Percentiles rank a stretch among this genome's conserved stretches.
Conservation (phyloP, 2,329 filamentous ascomycete genomes). For the Alternaria triticina region DNA sequence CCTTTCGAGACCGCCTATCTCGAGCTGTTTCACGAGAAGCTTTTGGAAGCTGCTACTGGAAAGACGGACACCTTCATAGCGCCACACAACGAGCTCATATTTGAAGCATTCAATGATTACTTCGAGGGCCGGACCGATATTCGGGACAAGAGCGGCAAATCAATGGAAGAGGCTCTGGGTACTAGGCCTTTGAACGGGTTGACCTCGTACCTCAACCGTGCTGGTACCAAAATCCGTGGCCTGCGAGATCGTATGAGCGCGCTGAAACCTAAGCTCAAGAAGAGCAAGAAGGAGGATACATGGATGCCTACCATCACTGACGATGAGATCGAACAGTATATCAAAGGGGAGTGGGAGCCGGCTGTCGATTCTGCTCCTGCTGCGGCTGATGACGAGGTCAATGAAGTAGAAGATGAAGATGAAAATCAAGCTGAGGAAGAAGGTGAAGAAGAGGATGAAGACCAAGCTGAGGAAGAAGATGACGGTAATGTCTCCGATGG, state of each 20-base stretch:
- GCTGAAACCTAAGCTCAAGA: not conserved
- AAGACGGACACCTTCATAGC: not conserved
- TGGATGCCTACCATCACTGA: not conserved
- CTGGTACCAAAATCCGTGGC: not conserved
- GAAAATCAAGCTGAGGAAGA: too few relatives aligned
- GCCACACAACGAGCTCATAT: not conserved
- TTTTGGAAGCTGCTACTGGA: not conserved
- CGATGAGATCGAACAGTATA: not conserved
- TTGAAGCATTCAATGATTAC: not conserved
- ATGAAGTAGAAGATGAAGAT: not conserved
- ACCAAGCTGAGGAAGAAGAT: not conserved
- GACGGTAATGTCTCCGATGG: fast-evolving
- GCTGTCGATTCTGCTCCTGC: not conserved
- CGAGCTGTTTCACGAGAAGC: not conserved
- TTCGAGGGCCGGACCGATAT: not conserved
- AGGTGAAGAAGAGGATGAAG: not conserved
- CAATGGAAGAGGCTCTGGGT: not conserved
- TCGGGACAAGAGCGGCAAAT: not conserved
- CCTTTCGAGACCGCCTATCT: not conserved
- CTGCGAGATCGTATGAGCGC: not conserved
- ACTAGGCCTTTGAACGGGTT: not conserved
- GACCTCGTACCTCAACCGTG: not conserved
- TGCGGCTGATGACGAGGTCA: not conserved
- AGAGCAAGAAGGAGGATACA: not conserved
- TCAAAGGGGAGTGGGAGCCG: not conserved